A percentile compares a stretch with the other conserved stretches of the same genome.
Conservation (phyloP, 1,284 basidiomycete species). For the Rhodofomes roseus region DNA sequence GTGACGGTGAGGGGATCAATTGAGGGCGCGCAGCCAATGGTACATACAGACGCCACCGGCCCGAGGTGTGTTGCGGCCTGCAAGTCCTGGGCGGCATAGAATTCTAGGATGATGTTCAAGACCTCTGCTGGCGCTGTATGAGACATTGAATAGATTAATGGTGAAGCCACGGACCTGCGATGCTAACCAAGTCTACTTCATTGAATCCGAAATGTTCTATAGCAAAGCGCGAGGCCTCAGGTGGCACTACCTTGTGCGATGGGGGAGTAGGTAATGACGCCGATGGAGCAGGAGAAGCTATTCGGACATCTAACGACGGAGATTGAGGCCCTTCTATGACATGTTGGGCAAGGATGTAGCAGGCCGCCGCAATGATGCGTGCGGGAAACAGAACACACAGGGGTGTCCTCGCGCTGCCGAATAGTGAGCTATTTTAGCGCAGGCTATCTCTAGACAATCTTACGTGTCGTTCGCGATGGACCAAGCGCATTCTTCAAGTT, state of each 20-base stretch:
- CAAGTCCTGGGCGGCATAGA: slow-evolving; percentile 62
- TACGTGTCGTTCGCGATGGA: slow-evolving; percentile 82
- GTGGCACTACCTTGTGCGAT: slow-evolving; percentile 66
- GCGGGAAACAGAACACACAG: slow-evolving; percentile 67
- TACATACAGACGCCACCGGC: slow-evolving; percentile 47
- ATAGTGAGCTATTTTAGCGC: background rate
- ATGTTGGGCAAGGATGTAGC: slow-evolving; percentile 70
- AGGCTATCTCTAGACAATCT: slow-evolving; percentile 28
- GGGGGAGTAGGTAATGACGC: slow-evolving; percentile 46
- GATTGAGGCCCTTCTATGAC: slow-evolving; percentile 68
- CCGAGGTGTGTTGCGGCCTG: slow-evolving; percentile 47
- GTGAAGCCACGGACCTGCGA: slow-evolving; percentile 49
- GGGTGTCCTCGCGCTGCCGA: slow-evolving; percentile 66
- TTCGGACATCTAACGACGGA: slow-evolving; percentile 63
- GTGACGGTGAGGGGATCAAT: slow-evolving; percentile 1
- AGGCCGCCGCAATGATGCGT: slow-evolving; percentile 67
- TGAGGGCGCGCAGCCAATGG: background rate
- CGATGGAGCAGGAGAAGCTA: slow-evolving; percentile 28
- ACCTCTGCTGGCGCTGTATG: slow-evolving; percentile 41
- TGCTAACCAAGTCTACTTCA: slow-evolving; percentile 49
- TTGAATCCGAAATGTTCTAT: slow-evolving; percentile 63
- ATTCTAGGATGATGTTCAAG: slow-evolving; percentile 65
- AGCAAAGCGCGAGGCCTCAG: slow-evolving; percentile 63
- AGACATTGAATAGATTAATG: background rate
- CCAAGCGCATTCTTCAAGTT: slow-evolving; percentile 74